Evolutionary conservation across 2,329 filamentous ascomycete species (phyloP).

Genomic region (Taxawa tesnikishii): DNA sequence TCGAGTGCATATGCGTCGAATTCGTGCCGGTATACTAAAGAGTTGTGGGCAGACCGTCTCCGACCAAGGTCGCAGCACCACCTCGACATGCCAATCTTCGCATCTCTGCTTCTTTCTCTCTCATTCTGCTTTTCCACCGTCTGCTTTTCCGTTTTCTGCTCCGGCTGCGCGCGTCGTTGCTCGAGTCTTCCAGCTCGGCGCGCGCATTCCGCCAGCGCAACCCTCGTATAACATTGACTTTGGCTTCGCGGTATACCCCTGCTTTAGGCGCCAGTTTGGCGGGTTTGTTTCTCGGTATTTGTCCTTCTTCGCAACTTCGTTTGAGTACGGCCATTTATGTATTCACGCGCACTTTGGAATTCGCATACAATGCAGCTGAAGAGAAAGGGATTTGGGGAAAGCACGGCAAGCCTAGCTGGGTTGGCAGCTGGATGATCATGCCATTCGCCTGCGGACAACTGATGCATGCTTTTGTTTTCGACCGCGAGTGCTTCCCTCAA

Average conservation of each 20-base stretch:
- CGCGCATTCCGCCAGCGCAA: conserved; percentile 73
- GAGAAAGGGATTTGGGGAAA: conserved; percentile 26
- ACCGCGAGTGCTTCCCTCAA: conserved; percentile 39
- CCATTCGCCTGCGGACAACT: conserved; percentile 36
- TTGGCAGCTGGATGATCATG: conserved; percentile 40
- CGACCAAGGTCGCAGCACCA: background rate
- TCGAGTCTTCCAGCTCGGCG: conserved; percentile 64
- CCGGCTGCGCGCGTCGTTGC: conserved; percentile 63
- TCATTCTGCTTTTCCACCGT: conserved; percentile 78
- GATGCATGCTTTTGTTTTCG: conserved; percentile 38
- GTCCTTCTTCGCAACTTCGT: conserved; percentile 57
- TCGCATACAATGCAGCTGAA: conserved; percentile 73
- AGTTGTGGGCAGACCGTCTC: background rate
- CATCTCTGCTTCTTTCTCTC: conserved; percentile 69
- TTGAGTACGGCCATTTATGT: conserved; percentile 73
- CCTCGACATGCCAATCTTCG: conserved; percentile 47
- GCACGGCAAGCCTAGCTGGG: conserved; percentile 56
- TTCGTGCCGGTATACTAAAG: background rate
- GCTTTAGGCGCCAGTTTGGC: conserved; percentile 84
- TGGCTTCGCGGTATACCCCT: conserved; percentile 76
- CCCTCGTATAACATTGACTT: conserved; percentile 56
- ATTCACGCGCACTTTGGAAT: conserved; percentile 72
- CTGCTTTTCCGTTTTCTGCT: conserved; percentile 83
- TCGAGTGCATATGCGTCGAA: too few species aligned
- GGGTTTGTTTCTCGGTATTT: conserved; percentile 69